These are phyloP conservation scores for Drosera capensis DNA, from an alignment of 148 eudicot genomes.

Conservation along the genomic window DNA sequence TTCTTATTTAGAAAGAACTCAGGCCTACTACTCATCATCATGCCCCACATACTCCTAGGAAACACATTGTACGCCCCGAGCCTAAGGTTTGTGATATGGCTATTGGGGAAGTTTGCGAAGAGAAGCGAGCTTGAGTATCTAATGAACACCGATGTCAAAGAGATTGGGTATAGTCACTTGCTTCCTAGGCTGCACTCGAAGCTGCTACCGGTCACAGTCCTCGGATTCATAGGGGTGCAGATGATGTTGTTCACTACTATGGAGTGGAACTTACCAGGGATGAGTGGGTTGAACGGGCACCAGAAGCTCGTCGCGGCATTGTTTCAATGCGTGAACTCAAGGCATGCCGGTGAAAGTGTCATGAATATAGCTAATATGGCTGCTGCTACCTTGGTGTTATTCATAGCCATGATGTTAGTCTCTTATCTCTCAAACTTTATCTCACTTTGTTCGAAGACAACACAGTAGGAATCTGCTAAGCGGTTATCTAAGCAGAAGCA, in stretches of 20 bases:
- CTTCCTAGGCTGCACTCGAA: conserved; percentile 14
- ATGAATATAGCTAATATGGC: conserved; percentile 39
- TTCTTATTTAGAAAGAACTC: conserved; percentile 37
- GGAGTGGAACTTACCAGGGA: conserved; percentile 36
- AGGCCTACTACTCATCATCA: conserved; percentile 40
- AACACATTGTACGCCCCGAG: conserved; percentile 37
- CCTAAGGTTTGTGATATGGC: conserved; percentile 24
- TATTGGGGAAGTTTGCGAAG: conserved; percentile 19
- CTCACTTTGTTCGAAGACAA: no score
- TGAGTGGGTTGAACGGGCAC: conserved; percentile 25
- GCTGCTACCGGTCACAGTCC: conserved; percentile 14
- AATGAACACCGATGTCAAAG: conserved; percentile 12
- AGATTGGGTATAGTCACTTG: conserved; percentile 30
- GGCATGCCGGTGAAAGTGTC: conserved; percentile 45
- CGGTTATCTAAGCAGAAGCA: no score
- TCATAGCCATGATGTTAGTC: conserved; percentile 51
- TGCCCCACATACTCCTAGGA: conserved; percentile 50
- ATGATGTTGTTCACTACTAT: conserved; percentile 15
- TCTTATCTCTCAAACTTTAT: background rate
- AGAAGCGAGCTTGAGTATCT: conserved; percentile 23
- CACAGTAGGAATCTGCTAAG: no score
- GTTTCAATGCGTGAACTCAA: conserved; percentile 30
- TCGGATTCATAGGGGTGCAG: conserved; percentile 24
- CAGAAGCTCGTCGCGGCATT: conserved; percentile 34
- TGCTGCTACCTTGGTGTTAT: conserved; percentile 32